Percentiles rank a stretch among this genome's conserved stretches.
Conservation (phyloP, 176 grass and related monocot genomes). For the Oryza nivara region DNA sequence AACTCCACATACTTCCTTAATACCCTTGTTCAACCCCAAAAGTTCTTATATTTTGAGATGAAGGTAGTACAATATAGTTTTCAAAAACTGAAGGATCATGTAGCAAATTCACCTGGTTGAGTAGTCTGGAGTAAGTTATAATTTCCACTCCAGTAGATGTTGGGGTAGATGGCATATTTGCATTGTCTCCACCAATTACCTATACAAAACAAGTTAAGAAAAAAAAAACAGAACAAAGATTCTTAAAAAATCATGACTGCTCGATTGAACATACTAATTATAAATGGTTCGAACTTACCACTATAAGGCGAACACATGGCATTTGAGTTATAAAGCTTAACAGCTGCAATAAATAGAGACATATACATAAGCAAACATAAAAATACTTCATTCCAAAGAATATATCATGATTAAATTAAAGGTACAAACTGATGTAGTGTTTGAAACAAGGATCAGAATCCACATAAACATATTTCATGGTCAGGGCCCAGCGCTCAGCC, state of each 20-base stretch:
- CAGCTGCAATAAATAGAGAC: slow-evolving; percentile 63
- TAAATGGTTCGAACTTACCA: slow-evolving; percentile 57
- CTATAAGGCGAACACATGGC: slow-evolving; percentile 75
- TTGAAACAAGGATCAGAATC: slow-evolving; percentile 3
- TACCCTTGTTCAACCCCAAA: too few relatives aligned
- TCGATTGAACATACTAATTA: not conserved
- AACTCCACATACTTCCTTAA: too few relatives aligned
- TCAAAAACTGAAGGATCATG: not conserved
- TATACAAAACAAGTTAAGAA: slow-evolving; percentile 44
- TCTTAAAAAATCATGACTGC: not conserved
- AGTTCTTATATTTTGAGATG: too few relatives aligned
- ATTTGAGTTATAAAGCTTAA: slow-evolving; percentile 84
- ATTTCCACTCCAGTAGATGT: slow-evolving; percentile 60
- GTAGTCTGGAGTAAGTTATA: slow-evolving; percentile 67
- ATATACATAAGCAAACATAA: slow-evolving; percentile 27
- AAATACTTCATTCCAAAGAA: slow-evolving; percentile 10
- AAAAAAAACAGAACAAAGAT: slow-evolving; percentile 29
- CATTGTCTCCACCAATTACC: slow-evolving; percentile 72
- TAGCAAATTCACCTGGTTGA: slow-evolving; percentile 50
- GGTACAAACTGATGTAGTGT: slow-evolving; percentile 8
- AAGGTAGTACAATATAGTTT: not conserved
- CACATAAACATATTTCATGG: not conserved
- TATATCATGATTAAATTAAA: slow-evolving; percentile 9
- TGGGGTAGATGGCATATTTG: slow-evolving; percentile 58
- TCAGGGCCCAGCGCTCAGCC: not conserved